These are phyloP conservation scores for Chalciporus pseudorubinellus DNA, from an alignment of 768 basidiomycete species.

Conservation along the genomic window DNA sequence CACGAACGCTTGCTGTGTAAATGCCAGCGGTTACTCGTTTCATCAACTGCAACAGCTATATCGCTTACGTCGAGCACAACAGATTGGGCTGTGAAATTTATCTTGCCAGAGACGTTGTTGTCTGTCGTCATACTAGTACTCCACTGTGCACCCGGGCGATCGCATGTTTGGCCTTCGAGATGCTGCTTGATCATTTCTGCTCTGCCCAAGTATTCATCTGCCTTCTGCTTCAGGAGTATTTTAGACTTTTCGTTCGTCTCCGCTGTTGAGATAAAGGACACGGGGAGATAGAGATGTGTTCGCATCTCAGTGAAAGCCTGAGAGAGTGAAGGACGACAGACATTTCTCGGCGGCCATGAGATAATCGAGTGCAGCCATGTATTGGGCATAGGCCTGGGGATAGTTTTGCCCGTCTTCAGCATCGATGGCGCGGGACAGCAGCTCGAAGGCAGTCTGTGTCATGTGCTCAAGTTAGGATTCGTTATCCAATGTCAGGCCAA, in stretches of 20 bases:
- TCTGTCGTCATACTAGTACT: background rate
- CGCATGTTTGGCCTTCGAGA: background rate
- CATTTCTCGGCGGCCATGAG: constrained; percentile 96
- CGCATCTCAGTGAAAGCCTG: background rate
- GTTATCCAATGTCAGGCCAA: too few relatives aligned
- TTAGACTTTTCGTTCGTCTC: constrained; percentile 21
- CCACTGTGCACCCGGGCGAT: background rate
- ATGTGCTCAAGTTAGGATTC: too few relatives aligned
- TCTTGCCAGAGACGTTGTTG: background rate
- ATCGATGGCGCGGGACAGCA: constrained; percentile 87
- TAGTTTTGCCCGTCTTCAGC: constrained; percentile 90
- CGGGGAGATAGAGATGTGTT: background rate
- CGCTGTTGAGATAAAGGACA: background rate
- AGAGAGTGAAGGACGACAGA: constrained; percentile 28
- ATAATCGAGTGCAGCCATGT: constrained; percentile 92
- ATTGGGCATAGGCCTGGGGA: constrained; percentile 86
- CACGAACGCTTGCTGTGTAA: constrained; percentile 70
- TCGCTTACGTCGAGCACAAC: constrained; percentile 17
- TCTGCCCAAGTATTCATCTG: constrained; percentile 19
- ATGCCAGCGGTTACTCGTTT: background rate
- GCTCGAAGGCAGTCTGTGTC: constrained; percentile 70
- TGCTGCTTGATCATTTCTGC: constrained; percentile 13
- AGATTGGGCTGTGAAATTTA: constrained; percentile 5
- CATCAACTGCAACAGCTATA: background rate
- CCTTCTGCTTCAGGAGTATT: constrained; percentile 12